These are phyloP conservation scores for Penicillium nucicola DNA, from an alignment of 495 filamentous ascomycete species.

Conservation along the genomic window DNA sequence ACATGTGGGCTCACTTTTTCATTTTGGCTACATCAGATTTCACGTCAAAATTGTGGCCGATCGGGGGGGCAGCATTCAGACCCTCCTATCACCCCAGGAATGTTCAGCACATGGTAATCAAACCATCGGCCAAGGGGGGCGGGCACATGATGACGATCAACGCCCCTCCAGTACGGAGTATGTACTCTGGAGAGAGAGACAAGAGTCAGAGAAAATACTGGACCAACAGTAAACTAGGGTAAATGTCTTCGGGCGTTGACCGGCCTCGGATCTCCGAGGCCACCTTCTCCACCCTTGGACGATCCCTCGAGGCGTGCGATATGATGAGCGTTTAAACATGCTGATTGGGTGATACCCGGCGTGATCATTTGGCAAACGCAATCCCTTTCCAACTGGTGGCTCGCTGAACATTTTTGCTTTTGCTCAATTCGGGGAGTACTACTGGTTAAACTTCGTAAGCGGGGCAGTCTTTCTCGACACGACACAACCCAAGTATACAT, in stretches of 20 bases:
- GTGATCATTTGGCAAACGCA: constrained; percentile 18
- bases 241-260: constrained; percentile 11
- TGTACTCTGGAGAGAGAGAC: background rate
- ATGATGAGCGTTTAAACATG: constrained; percentile 9
- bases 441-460: background rate
- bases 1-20: background rate
- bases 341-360: constrained; percentile 18
- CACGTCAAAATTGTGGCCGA: background rate
- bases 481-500: background rate
- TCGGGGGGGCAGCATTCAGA: background rate
- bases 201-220: background rate
- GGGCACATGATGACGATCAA: constrained; percentile 12
- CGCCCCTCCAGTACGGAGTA: background rate
- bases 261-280: constrained; percentile 8
- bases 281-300: constrained; percentile 7
- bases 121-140: constrained; percentile 4
- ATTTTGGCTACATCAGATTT: background rate
- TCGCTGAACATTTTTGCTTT: constrained; percentile 14
- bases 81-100: constrained; percentile 5
- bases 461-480: constrained; percentile 8
- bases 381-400: constrained; percentile 20
- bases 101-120: constrained; percentile 14
- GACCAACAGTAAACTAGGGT: background rate
- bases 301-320: constrained; percentile 15
- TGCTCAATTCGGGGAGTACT: constrained; percentile 3